Percentiles rank a stretch among this genome's conserved stretches.
These are phyloP conservation scores for Rhexocercosporidium sp. DNA, from an alignment of 2,329 filamentous ascomycete species.

Conservation along the genomic window DNA sequence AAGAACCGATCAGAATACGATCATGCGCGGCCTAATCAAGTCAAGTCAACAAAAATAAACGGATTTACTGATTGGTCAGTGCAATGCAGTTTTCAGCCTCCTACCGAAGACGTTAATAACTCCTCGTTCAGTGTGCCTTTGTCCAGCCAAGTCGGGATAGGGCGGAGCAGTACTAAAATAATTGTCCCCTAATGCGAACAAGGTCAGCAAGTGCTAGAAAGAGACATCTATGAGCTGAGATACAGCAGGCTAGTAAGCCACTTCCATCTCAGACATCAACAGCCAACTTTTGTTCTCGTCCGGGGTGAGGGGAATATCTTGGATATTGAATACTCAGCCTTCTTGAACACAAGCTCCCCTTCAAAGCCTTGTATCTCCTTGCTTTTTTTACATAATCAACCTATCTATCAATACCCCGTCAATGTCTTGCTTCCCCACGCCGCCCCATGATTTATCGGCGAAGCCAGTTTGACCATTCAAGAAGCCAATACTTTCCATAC, in stretches of 20 bases:
- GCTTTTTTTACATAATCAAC: background rate
- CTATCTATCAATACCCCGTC: background rate
- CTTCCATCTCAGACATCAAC: background rate
- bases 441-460: conserved; percentile 7
- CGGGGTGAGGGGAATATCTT: background rate
- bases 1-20: background rate
- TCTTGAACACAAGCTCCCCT: background rate
- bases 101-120: background rate
- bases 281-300: background rate
- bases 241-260: background rate
- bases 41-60: background rate
- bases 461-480: conserved; percentile 13
- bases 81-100: background rate
- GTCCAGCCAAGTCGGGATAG: background rate
- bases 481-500: conserved; percentile 15
- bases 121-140: background rate
- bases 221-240: background rate
- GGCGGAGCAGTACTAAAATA: background rate
- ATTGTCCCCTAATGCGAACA: background rate
- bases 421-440: conserved; percentile 14
- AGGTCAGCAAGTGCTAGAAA: background rate
- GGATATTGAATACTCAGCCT: background rate
- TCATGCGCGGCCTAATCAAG: background rate
- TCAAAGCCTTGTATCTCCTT: background rate
- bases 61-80: background rate